Conservation (phyloP, 805 yeast genomes). For the Candida hispaniensis region DNA sequence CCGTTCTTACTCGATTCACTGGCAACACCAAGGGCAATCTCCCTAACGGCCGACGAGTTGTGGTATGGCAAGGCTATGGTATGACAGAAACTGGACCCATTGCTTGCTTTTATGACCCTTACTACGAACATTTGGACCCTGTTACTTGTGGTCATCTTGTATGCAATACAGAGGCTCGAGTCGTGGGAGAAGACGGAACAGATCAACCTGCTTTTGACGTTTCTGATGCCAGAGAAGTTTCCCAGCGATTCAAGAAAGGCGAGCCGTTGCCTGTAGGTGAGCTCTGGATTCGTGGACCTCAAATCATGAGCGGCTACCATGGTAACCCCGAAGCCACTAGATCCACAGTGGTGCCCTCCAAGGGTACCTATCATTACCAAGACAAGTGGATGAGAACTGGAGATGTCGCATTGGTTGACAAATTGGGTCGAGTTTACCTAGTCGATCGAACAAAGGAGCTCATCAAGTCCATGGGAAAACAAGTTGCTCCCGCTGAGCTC, state of each 20-base stretch:
- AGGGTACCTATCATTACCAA: slow-evolving; percentile 22
- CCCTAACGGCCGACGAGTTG: slow-evolving; percentile 16
- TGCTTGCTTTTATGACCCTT: slow-evolving; percentile 11
- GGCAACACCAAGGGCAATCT: slow-evolving; percentile 13
- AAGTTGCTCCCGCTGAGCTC: slow-evolving; percentile 25
- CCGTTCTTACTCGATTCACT: slow-evolving; percentile 11
- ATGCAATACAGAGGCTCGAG: slow-evolving; percentile 41
- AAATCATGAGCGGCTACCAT: slow-evolving; percentile 32
- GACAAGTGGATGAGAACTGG: slow-evolving; percentile 38
- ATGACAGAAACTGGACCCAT: slow-evolving; percentile 19
- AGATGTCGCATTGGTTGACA: slow-evolving; percentile 37
- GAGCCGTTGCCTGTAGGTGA: slow-evolving; percentile 36
- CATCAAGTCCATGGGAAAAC: slow-evolving; percentile 38
- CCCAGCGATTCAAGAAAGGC: slow-evolving; percentile 12
- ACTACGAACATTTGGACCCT: slow-evolving; percentile 1
- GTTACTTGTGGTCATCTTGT: slow-evolving; percentile 32
- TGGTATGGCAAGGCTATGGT: slow-evolving; percentile 16
- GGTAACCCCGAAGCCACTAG: slow-evolving; percentile 8
- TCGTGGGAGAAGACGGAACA: slow-evolving; percentile 33
- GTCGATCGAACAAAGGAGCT: slow-evolving; percentile 58
- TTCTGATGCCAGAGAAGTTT: slow-evolving; percentile 3
- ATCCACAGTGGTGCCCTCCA: slow-evolving; percentile 23
- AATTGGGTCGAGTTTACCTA: slow-evolving; percentile 34
- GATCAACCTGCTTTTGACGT: slow-evolving; percentile 42
- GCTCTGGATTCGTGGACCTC: slow-evolving; percentile 46